Percentiles rank a stretch among this genome's conserved stretches.
Conservation (phyloP, 306 rosid species). For the Rosa lucieae region DNA sequence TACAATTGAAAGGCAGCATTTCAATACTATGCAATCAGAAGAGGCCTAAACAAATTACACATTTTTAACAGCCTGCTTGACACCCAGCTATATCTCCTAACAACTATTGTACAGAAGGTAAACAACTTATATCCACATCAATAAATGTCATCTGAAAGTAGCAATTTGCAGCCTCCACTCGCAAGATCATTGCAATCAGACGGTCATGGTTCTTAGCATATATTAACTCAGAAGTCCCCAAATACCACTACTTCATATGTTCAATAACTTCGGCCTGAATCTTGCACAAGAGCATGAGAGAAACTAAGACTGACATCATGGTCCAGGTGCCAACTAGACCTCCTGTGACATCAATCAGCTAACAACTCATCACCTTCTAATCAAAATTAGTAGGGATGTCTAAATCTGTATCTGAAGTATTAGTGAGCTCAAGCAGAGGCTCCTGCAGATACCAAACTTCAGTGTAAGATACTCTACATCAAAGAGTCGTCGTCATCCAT, state of each 20-base stretch:
- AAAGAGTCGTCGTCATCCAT: neutral
- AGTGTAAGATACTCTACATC: conserved; percentile 5
- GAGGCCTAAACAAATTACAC: conserved; percentile 14
- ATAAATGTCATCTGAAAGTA: neutral
- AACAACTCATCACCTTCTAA: conserved; percentile 61
- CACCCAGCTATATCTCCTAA: conserved; percentile 3
- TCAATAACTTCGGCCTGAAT: conserved; percentile 33
- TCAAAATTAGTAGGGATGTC: conserved; percentile 80
- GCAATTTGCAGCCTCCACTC: neutral
- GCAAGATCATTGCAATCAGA: neutral
- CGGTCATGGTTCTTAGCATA: neutral
- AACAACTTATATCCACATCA: conserved; percentile 2
- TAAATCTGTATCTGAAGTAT: conserved; percentile 75
- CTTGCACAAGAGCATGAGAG: conserved; percentile 33
- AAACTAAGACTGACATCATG: conserved; percentile 3
- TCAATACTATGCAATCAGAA: neutral
- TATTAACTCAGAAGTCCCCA: conserved; percentile 4
- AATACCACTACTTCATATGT: neutral
- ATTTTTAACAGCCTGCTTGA: neutral
- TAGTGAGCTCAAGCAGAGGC: conserved; percentile 73
- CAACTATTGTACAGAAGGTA: conserved; percentile 7
- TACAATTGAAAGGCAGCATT: conserved; percentile 6
- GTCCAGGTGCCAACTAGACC: conserved; percentile 27
- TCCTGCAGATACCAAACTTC: conserved; percentile 55
- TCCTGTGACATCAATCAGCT: conserved; percentile 25